phyloP scores from a whole-genome alignment of 78 protist genomes.

The Emiliania huxleyi region DNA sequence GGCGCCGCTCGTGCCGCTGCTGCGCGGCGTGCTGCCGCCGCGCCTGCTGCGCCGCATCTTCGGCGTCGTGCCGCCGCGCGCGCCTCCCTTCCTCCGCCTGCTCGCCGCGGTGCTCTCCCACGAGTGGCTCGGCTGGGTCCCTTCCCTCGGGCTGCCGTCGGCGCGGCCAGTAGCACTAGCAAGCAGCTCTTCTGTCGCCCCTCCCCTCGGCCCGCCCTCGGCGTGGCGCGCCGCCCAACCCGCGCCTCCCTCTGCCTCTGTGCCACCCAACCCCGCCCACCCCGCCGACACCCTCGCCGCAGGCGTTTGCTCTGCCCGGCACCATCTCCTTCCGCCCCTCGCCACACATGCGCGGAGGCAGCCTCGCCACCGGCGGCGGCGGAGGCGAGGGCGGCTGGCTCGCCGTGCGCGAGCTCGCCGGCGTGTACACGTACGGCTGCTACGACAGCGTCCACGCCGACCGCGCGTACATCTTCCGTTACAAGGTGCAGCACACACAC shows the following conservation, averaged over 20 bases:
- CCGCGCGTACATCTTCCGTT: not conserved
- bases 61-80: slow-evolving; percentile 5
- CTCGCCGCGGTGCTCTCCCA: not conserved
- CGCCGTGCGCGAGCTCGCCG: not conserved
- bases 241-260: no score
- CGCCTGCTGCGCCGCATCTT: not conserved
- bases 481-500: no score
- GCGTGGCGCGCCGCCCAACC: no score
- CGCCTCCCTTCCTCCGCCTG: slow-evolving; percentile 14
- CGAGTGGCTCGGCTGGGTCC: slow-evolving; percentile 15
- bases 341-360: no score
- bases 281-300: no score
- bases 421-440: slow-evolving; percentile 1
- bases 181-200: no score
- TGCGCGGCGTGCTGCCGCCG: not conserved
- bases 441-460: not conserved
- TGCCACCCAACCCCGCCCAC: no score
- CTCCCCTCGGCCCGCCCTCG: no score
- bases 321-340: not conserved
- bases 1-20: not conserved
- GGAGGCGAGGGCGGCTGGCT: not conserved
- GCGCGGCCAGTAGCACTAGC: no score
- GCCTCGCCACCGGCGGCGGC: no score
- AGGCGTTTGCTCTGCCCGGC: not conserved
- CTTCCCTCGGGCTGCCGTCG: not conserved